phyloP scores from a whole-genome alignment of 148 eudicot genomes.

The Fagopyrum homotropicum region DNA sequence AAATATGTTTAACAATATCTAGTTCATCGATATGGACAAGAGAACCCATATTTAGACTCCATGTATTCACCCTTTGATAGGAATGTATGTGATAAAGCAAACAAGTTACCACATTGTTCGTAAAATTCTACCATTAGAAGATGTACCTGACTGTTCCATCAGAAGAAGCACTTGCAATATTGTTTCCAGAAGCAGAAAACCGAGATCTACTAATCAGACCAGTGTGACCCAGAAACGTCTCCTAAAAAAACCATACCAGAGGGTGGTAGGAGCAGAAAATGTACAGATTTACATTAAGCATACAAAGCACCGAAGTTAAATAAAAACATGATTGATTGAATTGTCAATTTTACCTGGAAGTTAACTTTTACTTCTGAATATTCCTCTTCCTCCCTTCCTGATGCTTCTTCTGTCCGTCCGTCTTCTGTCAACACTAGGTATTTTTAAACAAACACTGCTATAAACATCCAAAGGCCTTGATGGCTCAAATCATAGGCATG shows the following conservation, averaged over 20 bases:
- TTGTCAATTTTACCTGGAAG: slow-evolving; percentile 49
- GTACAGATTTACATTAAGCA: background rate
- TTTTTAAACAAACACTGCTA: background rate
- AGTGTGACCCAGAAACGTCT: slow-evolving; percentile 92
- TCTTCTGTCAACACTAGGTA: slow-evolving; percentile 16
- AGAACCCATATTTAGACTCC: background rate
- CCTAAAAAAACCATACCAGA: slow-evolving; percentile 31
- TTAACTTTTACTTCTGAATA: slow-evolving; percentile 82
- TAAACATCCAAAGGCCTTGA: background rate
- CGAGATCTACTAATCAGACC: slow-evolving; percentile 87
- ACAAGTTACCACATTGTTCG: background rate
- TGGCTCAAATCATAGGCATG: background rate
- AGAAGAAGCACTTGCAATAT: slow-evolving; percentile 90
- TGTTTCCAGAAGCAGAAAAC: slow-evolving; percentile 90
- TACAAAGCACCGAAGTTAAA: background rate
- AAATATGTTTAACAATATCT: background rate
- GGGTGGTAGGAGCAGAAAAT: background rate
- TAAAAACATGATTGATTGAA: background rate
- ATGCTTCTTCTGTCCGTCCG: slow-evolving; percentile 12
- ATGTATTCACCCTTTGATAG: background rate
- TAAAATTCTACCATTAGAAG: background rate
- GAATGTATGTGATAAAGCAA: background rate
- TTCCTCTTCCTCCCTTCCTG: slow-evolving; percentile 51
- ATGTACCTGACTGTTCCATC: slow-evolving; percentile 96
- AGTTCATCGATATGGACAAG: background rate